Evolutionary conservation across 179 eudicot genomes (phyloP).

Genomic region (Beta corolliflora): DNA sequence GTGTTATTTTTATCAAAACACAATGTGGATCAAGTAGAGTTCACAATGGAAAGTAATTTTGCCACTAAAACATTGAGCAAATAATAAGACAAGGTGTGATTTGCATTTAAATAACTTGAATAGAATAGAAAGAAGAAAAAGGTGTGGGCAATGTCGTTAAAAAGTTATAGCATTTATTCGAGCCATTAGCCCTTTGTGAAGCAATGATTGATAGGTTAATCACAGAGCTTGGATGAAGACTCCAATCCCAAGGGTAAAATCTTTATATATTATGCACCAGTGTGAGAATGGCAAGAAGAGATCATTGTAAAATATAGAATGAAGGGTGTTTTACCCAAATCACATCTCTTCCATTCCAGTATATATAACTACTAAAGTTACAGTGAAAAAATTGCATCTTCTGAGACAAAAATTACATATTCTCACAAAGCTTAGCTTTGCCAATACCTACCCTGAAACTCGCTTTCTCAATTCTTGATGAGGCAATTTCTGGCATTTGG

Average conservation of each 20-base stretch:
- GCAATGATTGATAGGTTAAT: not conserved
- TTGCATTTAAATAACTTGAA: no score
- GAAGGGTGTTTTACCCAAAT: constrained; percentile 7
- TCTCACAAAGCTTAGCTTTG: constrained; percentile 30
- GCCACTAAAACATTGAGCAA: no score
- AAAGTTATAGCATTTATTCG: no score
- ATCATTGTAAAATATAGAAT: constrained; percentile 6
- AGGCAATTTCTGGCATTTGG: constrained; percentile 18
- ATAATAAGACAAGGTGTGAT: no score
- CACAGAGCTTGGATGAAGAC: not conserved
- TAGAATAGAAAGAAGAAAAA: no score
- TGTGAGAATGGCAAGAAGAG: not conserved
- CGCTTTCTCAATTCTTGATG: constrained; percentile 7
- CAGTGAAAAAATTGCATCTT: constrained; percentile 25
- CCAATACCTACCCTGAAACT: constrained; percentile 20
- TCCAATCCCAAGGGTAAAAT: not conserved
- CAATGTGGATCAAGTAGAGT: no score
- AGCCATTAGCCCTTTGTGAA: no score
- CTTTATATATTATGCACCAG: not conserved
- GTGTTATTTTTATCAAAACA: no score
- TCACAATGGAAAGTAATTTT: no score
- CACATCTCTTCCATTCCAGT: constrained; percentile 23
- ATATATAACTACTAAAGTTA: constrained; percentile 23
- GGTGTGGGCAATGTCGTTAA: no score
- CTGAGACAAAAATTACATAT: constrained; percentile 28